Evolutionary conservation across 169 alveolate species (phyloP), one percentile per base, ranked within the genome.

Genomic region (Cystoisospora suis): DNA sequence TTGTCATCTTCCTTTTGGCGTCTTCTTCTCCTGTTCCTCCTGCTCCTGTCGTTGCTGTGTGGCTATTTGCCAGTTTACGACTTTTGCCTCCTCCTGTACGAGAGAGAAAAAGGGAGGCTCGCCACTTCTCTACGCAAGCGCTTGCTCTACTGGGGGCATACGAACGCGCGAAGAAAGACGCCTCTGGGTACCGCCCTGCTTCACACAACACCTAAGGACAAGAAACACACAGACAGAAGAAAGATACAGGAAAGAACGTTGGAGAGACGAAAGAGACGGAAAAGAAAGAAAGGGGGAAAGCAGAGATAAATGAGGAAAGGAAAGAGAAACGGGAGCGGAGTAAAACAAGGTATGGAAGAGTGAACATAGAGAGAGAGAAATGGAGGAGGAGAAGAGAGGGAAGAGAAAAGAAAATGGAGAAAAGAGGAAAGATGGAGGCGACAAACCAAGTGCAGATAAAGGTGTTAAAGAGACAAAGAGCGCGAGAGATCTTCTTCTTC

Each of bases 101-200:
- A n/a, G 79, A 27, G 47, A 20, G 58, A 75, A 53, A 27, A 20
- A 46, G 88, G 4, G 88, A 20, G 56, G 34, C 53, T 38, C 88
- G 44, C 88, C 88, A 81, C 53, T n/a, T 34, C 49, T 81, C 12
- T 75, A 81, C 88, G 75, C 53, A 46, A 0, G 29, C 46, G 32
- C 65, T 49, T 36, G 47, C 53, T 1, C 72, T 45, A 20, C 72
- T 44, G n/a, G 88, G 88, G 53, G 72, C 59, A 49, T 81, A 81
- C 42, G 53, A 53, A 38, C 88, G 88, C 29, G 88, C 88, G 34
- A 81, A 81, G 77, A 81, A 38, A 34, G 88, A 72, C 38, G 88
- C 88, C 49, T 81, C 88, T 0, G 88, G 88, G 47, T 34, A 46
- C 6, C 88, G 44, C 12, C 29, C 88, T 2, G 88, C 75, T 32